Percentiles rank a stretch among this genome's conserved stretches.
Evolutionary conservation across 768 basidiomycete genomes (phyloP).

Genomic region (Strobilomyces confusus): DNA sequence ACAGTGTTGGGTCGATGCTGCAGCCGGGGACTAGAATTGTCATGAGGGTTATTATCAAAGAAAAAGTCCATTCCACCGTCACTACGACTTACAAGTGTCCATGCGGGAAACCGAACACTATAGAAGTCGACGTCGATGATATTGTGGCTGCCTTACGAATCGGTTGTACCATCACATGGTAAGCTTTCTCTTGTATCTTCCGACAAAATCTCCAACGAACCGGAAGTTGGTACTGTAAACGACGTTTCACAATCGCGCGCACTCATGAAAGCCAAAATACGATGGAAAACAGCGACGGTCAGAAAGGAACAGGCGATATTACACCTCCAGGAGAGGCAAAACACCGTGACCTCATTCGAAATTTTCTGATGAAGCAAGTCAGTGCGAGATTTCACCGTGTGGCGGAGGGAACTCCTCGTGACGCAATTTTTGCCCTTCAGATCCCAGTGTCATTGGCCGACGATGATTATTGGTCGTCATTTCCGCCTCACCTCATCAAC

Average conservation of each 20-base stretch:
- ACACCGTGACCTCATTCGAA: conserved; percentile 3
- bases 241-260: not conserved
- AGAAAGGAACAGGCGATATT: not conserved
- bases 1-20: not conserved
- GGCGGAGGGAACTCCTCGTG: too few relatives aligned
- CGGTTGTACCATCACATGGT: conserved; percentile 2
- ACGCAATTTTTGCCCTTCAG: too few relatives aligned
- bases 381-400: too few relatives aligned
- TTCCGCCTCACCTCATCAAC: conserved; percentile 64
- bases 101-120: not conserved
- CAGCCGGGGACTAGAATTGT: not conserved
- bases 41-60: conserved; percentile 1
- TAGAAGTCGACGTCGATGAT: not conserved
- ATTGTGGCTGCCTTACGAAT: not conserved
- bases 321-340: not conserved
- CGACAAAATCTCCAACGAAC: not conserved
- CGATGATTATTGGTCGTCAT: conserved; percentile 66
- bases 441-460: too few relatives aligned
- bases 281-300: not conserved
- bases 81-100: not conserved
- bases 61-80: not conserved
- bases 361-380: conserved; percentile 1
- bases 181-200: not conserved
- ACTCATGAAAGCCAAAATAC: accelerated
- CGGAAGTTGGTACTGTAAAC: conserved; percentile 1